A percentile compares a stretch with the other conserved stretches of the same genome.
These are phyloP conservation scores for Trichopus zeylanicus DNA, from an alignment of 116 monocot species.

Conservation along the genomic window DNA sequence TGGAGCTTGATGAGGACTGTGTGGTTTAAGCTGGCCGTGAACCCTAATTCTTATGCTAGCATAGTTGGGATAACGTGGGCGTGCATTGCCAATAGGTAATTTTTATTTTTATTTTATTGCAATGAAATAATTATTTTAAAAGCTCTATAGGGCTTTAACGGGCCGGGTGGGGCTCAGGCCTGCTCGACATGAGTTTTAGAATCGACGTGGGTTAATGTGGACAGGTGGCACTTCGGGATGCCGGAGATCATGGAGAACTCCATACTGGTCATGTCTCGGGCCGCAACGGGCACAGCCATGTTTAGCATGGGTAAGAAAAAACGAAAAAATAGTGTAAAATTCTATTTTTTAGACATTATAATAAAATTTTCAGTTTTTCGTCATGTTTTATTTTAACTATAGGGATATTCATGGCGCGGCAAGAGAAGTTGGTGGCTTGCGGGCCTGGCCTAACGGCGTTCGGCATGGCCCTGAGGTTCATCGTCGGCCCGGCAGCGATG, in stretches of 20 bases:
- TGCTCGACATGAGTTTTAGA: too few species aligned
- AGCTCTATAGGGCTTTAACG: too few species aligned
- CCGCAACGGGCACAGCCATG: slow-evolving; percentile 74
- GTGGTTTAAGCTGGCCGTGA: slow-evolving; percentile 45
- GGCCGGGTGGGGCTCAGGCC: too few species aligned
- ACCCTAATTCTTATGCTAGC: slow-evolving; percentile 55
- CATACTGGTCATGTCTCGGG: slow-evolving; percentile 66
- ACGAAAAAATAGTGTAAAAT: too few species aligned
- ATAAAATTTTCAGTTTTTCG: neutral
- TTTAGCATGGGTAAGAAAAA: slow-evolving; percentile 69
- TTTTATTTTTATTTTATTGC: too few species aligned
- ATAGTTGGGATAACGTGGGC: slow-evolving; percentile 52
- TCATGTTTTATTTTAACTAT: neutral
- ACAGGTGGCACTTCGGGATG: slow-evolving; percentile 62
- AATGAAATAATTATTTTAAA: too few species aligned
- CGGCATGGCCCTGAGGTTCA: slow-evolving; percentile 41
- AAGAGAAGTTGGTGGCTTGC: slow-evolving; percentile 51
- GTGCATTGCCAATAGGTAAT: slow-evolving; percentile 38
- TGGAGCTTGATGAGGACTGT: slow-evolving; percentile 38
- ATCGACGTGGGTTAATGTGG: neutral
- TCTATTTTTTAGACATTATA: neutral
- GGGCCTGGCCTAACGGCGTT: slow-evolving; percentile 32
- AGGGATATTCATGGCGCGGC: slow-evolving; percentile 66
- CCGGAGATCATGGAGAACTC: slow-evolving; percentile 62
- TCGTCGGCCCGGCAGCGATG: slow-evolving; percentile 41